Conservation (phyloP, 73 alveolate genomes). For the Paramecium pentaurelia region DNA sequence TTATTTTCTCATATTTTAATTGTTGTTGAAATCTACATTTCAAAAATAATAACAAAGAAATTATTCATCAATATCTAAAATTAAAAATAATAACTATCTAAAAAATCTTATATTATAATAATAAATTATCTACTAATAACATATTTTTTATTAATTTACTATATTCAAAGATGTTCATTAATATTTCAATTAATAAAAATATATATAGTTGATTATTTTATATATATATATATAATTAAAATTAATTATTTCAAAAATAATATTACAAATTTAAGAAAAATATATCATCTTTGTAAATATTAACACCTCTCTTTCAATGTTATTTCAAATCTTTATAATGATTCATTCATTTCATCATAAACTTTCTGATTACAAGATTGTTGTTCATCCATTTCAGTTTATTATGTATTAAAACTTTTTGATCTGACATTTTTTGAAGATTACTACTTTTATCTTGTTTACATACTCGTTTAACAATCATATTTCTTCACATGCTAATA, state of each 20-base stretch:
- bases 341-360: not conserved
- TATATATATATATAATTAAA: no score
- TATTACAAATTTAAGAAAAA: not conserved
- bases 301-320: not conserved
- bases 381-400: not conserved
- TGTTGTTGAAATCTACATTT: no score
- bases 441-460: not conserved
- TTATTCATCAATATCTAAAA: no score
- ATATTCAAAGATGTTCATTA: no score
- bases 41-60: no score
- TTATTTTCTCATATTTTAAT: not conserved
- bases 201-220: no score
- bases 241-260: not conserved
- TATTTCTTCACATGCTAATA: not conserved
- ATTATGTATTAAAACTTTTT: not conserved
- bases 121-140: no score
- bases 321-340: not conserved
- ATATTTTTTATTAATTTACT: no score
- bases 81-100: no score
- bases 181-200: no score
- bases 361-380: not conserved
- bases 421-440: not conserved
- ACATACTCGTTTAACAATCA: not conserved
- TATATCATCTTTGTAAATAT: not conserved
- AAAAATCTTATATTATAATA: no score